Percentiles rank a stretch among this genome's conserved stretches.
phyloP scores from a whole-genome alignment of 352 stramenopile species.

The Thraustochytrium sp. region DNA sequence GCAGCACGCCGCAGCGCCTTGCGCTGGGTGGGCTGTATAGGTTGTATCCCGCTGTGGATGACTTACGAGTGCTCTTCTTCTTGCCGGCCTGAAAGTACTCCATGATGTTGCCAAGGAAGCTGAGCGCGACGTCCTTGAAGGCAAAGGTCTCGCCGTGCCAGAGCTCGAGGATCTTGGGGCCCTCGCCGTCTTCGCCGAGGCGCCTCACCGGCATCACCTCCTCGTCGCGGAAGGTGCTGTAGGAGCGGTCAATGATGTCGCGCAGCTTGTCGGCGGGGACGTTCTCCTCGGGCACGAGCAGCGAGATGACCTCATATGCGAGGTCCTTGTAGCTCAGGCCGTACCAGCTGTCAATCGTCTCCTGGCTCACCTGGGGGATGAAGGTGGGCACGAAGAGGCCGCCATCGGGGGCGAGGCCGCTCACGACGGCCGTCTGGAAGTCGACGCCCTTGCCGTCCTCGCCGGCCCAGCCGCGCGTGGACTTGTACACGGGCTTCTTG shows the following conservation, averaged over 20 bases:
- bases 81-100: too few species aligned
- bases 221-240: slow-evolving; percentile 82
- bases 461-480: slow-evolving; percentile 15
- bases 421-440: slow-evolving; percentile 77
- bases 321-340: slow-evolving; percentile 87
- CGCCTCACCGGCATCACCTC: slow-evolving; percentile 90
- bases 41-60: too few species aligned
- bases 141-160: slow-evolving; percentile 98
- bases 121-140: slow-evolving; percentile 98
- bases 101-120: slow-evolving; percentile 98
- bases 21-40: slow-evolving; percentile 73
- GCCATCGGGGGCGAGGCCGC: slow-evolving; percentile 69
- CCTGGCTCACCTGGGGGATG: slow-evolving; percentile 65
- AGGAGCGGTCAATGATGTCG: slow-evolving; percentile 84
- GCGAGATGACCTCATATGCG: slow-evolving; percentile 85
- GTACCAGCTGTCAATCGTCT: slow-evolving; percentile 70
- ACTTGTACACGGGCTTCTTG: slow-evolving; percentile 9
- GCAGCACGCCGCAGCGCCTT: too few species aligned
- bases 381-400: slow-evolving; percentile 72
- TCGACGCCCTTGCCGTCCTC: slow-evolving; percentile 55
- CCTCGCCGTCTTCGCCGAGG: slow-evolving; percentile 58
- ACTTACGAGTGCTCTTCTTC: too few species aligned
- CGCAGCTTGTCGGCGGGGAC: slow-evolving; percentile 79
- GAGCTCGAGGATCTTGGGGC: slow-evolving; percentile 82
- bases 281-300: slow-evolving; percentile 91